Percentiles rank a stretch among this genome's conserved stretches.
Conservation (phyloP, 225 moss, liverwort and hornwort species). For the Polytrichum formosum region DNA sequence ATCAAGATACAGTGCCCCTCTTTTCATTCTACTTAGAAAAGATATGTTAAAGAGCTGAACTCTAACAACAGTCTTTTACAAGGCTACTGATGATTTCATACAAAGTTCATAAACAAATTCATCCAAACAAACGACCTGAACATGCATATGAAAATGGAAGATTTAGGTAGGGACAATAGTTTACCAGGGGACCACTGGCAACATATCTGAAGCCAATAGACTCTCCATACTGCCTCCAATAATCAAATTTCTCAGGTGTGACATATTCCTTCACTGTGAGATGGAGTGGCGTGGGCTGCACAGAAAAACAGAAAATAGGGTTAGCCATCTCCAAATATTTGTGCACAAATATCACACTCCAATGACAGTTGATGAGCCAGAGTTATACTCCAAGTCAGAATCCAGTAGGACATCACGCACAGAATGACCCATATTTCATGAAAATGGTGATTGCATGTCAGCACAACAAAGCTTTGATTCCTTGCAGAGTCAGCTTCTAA, state of each 20-base stretch:
- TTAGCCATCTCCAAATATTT: not conserved
- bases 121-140: not conserved
- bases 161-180: not conserved
- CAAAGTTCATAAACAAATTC: not conserved
- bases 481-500: slow-evolving; percentile 4
- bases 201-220: slow-evolving; percentile 97
- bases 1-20: not conserved
- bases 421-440: not conserved
- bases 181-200: slow-evolving; percentile 90
- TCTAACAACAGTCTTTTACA: not conserved
- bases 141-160: not conserved
- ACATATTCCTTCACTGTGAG: slow-evolving; percentile 93
- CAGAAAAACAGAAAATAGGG: not conserved
- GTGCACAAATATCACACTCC: not conserved
- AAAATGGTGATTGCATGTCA: not conserved
- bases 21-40: not conserved
- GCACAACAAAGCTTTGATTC: not conserved
- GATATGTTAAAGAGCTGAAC: not conserved
- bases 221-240: slow-evolving; percentile 80
- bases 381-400: not conserved
- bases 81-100: not conserved
- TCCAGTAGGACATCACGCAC: not conserved
- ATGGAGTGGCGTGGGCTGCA: slow-evolving; percentile 88
- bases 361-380: not conserved
- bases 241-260: slow-evolving; percentile 83